Evolutionary conservation across 805 yeast species (phyloP).

Genomic region (Saccharomycodes ludwigii): DNA sequence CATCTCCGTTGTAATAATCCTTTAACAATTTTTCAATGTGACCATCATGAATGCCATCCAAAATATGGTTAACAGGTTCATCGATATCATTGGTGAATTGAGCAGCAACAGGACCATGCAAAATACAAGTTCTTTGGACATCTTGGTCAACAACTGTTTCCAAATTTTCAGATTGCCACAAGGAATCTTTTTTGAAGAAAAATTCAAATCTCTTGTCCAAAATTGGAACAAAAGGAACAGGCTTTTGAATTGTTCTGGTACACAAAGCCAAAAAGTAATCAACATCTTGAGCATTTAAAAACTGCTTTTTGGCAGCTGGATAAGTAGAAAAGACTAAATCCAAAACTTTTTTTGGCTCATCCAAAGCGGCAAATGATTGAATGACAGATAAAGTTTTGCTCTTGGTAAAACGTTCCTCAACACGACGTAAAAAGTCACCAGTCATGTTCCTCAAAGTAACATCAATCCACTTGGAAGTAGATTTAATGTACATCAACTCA

Average conservation of each 20-base stretch:
- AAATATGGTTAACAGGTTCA: conserved; percentile 84
- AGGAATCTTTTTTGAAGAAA: conserved; percentile 95
- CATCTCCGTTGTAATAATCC: conserved; percentile 63
- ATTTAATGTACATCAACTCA: conserved; percentile 75
- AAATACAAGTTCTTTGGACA: conserved; percentile 97
- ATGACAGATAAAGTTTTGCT: conserved; percentile 49
- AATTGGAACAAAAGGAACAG: conserved; percentile 95
- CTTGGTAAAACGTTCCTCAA: conserved; percentile 87
- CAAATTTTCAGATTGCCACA: conserved; percentile 97
- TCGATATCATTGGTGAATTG: conserved; percentile 75
- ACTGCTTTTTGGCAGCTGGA: conserved; percentile 67
- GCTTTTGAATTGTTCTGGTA: conserved; percentile 79
- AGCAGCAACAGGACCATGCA: conserved; percentile 98
- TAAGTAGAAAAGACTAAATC: conserved; percentile 51
- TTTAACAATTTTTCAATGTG: conserved; percentile 60
- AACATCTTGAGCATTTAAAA: conserved; percentile 88
- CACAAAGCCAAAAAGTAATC: conserved; percentile 83
- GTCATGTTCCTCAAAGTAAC: conserved; percentile 70
- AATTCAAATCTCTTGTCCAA: conserved; percentile 89
- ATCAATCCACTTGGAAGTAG: conserved; percentile 81
- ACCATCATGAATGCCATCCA: conserved; percentile 83
- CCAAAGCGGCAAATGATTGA: conserved; percentile 59
- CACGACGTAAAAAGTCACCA: conserved; percentile 81
- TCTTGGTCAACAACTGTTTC: conserved; percentile 94
- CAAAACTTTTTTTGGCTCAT: conserved; percentile 50